Base-by-base conservation (phyloP, 2,329 filamentous ascomycete species). In the Colletotrichum caudatum region DNA sequence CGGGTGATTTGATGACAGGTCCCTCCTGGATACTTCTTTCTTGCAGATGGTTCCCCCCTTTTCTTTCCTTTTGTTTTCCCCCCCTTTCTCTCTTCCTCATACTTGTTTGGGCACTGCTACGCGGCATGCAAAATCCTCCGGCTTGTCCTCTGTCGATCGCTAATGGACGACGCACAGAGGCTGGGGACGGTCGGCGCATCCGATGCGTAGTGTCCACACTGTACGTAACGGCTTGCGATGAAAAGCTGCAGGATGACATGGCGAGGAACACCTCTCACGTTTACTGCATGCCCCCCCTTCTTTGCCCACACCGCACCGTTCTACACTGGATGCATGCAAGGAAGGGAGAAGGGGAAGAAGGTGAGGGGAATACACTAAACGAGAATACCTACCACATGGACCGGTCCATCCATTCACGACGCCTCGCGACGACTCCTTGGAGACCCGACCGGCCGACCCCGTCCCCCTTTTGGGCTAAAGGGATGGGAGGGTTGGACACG, bases 191-290 rank as follows among this genome's bases (percentile, higher is more conserved):
- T 26, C 48, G n/a, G 57, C 44, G 8, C 5, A 44, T 44, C 41
- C 41, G 41, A 44, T 20, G 9, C 16, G 20, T 44, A 2, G 14
- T 18, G 20, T n/a, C n/a, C 66, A 46, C 62, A 58, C 66, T 69
- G 66, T 69, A 65, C 33, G 26, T 23, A 59, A 65, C 51, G 61
- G 37, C 53, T 62, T 62, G 26, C 26, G 59, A 50, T 50, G 46
- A 35, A 46, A 46, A 62, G n/a, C 59, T 50, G 33, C 41, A n/a
- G 41, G 54, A 51, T 60, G 37, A 61, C 26, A 63, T 23, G 41
- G 39, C 29, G 59, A 68, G 26, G 23, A 56, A 64, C 39, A 33
- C 41, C 29, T 33, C 57, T 41, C 12, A 14, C 37, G 3, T 39
- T 14, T 64, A 20, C 67, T 66, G 39, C 67, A 56, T 51, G 50